These are phyloP conservation scores for Crithidia bombi DNA, from an alignment of 208 protist species.

Conservation along the genomic window DNA sequence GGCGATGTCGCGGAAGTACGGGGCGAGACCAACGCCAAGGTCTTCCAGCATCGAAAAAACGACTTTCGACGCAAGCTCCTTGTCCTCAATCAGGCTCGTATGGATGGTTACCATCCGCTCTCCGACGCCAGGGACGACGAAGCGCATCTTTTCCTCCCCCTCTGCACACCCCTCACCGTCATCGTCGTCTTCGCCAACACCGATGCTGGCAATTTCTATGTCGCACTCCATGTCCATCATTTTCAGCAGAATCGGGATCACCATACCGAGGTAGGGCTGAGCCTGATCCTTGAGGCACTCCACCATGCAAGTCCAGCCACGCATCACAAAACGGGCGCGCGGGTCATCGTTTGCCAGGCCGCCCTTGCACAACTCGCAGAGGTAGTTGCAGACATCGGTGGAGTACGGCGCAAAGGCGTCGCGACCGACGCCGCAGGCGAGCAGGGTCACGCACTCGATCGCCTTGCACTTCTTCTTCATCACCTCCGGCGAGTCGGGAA, in stretches of 20 bases:
- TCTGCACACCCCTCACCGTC: constrained; percentile 52
- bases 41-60: constrained; percentile 73
- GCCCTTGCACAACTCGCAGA: constrained; percentile 43
- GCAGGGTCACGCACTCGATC: constrained; percentile 85
- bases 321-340: constrained; percentile 76
- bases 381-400: constrained; percentile 74
- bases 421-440: constrained; percentile 80
- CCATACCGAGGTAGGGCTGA: constrained; percentile 69
- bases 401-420: constrained; percentile 76
- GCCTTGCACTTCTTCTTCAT: constrained; percentile 83
- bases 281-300: constrained; percentile 81
- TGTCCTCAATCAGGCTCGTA: constrained; percentile 88
- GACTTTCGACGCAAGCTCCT: constrained; percentile 81
- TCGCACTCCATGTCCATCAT: constrained; percentile 84
- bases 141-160: constrained; percentile 52
- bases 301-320: constrained; percentile 91
- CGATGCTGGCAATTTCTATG: constrained; percentile 59
- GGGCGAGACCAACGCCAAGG: constrained; percentile 50
- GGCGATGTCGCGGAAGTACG: constrained; percentile 73
- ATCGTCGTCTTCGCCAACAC: constrained; percentile 64
- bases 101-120: constrained; percentile 77
- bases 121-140: constrained; percentile 78
- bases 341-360: constrained; percentile 70
- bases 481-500: constrained; percentile 68
- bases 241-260: constrained; percentile 77